These are phyloP conservation scores for Yamadazyma paraphyllophila DNA, from an alignment of 805 yeast species.

Conservation along the genomic window DNA sequence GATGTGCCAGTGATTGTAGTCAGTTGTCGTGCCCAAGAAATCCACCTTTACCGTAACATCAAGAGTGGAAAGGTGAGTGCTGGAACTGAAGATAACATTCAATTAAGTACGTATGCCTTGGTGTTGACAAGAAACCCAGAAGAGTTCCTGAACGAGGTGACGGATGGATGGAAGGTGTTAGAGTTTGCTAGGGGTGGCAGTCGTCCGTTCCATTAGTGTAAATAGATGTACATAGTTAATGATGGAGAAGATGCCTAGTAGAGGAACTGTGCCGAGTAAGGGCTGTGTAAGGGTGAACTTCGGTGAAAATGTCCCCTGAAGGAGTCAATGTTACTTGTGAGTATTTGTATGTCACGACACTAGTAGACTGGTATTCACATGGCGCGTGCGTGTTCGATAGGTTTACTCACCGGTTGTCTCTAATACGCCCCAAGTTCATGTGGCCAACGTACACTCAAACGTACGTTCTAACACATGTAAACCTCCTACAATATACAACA, in stretches of 20 bases:
- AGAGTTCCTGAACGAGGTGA: conserved; percentile 81
- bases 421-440: no score
- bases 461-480: no score
- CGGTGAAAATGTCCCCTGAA: no score
- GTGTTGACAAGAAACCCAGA: conserved; percentile 92
- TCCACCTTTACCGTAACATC: conserved; percentile 80
- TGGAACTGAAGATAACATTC: conserved; percentile 90
- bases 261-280: no score
- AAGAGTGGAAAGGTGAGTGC: conserved; percentile 95
- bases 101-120: conserved; percentile 93
- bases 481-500: no score
- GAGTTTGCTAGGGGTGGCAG: conserved; percentile 95
- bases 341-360: no score
- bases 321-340: no score
- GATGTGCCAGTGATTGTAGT: conserved; percentile 91
- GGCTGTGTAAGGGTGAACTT: no score
- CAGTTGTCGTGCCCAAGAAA: conserved; percentile 95
- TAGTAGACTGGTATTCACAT: no score
- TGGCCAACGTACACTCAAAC: no score
- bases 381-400: no score
- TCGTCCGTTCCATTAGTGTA: conserved; percentile 59
- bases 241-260: background rate
- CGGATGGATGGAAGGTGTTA: conserved; percentile 96
- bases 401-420: no score
- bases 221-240: conserved; percentile 3